Conservation (phyloP, 2,329 filamentous ascomycete genomes). For the Neophaeococcomyces mojaviensis region DNA sequence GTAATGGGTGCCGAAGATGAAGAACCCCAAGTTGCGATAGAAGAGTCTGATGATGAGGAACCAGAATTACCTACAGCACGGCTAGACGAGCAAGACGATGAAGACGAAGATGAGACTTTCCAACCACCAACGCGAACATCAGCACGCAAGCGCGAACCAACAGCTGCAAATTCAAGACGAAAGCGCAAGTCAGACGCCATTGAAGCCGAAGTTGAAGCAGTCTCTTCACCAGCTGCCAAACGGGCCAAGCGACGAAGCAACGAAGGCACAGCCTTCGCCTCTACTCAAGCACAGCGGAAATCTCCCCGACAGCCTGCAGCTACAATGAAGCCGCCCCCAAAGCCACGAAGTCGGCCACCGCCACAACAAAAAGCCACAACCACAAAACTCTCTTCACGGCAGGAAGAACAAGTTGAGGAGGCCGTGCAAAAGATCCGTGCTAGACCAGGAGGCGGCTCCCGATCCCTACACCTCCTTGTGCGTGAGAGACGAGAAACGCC, state of each 20-base stretch:
- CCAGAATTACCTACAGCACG: conserved; percentile 7
- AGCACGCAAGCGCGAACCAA: conserved; percentile 10
- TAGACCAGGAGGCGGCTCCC: conserved; percentile 39
- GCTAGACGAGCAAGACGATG: conserved; percentile 13
- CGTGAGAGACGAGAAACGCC: conserved; percentile 39
- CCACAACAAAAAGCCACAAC: conserved; percentile 22
- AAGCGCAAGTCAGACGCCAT: conserved; percentile 22
- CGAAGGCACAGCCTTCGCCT: conserved; percentile 23
- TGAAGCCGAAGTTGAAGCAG: conserved; percentile 10
- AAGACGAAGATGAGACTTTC: conserved; percentile 16
- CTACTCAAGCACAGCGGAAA: conserved; percentile 20
- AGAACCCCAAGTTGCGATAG: conserved; percentile 3
- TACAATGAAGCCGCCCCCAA: conserved; percentile 28
- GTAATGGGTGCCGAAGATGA: conserved; percentile 11
- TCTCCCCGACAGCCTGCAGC: neutral
- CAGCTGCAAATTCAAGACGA: conserved; percentile 18
- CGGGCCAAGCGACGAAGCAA: conserved; percentile 10
- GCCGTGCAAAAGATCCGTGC: conserved; percentile 38
- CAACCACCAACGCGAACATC: conserved; percentile 11
- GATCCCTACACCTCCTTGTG: conserved; percentile 40
- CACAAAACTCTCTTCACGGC: conserved; percentile 25
- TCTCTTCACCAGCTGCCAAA: conserved; percentile 22
- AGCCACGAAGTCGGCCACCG: conserved; percentile 24
- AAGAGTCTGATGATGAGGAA: conserved; percentile 11
- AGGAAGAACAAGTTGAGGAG: conserved; percentile 32